Evolutionary conservation across 441 rosid genomes (phyloP).

Genomic region (Populus hybrid): DNA sequence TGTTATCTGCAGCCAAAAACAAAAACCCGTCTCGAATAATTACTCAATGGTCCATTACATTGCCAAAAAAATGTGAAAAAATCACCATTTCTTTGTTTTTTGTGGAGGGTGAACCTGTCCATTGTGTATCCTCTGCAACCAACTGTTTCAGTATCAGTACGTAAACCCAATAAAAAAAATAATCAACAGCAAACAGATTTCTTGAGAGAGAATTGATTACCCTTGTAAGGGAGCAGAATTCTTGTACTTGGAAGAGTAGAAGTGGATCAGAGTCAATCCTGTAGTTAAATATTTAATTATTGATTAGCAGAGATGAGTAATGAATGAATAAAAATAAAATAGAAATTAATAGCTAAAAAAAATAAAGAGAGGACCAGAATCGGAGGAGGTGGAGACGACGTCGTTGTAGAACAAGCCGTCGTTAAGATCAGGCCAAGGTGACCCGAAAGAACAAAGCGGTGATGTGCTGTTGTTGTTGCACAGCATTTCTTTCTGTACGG

Average conservation of each 20-base stretch:
- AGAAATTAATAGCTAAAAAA: background rate
- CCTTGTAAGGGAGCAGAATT: constrained; percentile 86
- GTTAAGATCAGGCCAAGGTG: constrained; percentile 80
- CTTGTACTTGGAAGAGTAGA: constrained; percentile 60
- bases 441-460: constrained; percentile 40
- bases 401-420: constrained; percentile 71
- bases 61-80: background rate
- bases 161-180: constrained; percentile 5
- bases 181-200: background rate
- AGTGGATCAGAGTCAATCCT: constrained; percentile 50
- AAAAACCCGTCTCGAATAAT: background rate
- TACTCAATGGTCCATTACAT: background rate
- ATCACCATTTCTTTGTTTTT: background rate
- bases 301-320: background rate
- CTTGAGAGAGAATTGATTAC: constrained; percentile 29
- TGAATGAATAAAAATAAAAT: background rate
- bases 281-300: constrained; percentile 9
- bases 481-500: background rate
- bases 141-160: constrained; percentile 42
- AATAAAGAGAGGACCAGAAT: constrained; percentile 41
- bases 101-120: constrained; percentile 56
- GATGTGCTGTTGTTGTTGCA: background rate
- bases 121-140: constrained; percentile 85
- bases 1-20: constrained; percentile 48
- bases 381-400: constrained; percentile 40